phyloP scores from a whole-genome alignment of 164 flowering plant genomes.

The Chimonanthus praecox region DNA sequence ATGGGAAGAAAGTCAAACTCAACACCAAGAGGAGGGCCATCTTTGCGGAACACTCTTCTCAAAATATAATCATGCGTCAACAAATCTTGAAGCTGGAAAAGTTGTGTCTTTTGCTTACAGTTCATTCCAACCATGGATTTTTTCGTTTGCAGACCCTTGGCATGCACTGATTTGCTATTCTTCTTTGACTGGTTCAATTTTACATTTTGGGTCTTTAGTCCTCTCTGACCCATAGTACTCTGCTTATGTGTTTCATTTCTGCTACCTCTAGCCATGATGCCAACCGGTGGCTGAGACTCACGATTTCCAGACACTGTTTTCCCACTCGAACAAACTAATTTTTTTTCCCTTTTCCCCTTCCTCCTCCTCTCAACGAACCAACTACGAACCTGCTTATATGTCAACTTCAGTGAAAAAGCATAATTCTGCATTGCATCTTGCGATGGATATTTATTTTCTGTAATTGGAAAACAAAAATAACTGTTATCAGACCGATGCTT shows the following conservation, averaged over 20 bases:
- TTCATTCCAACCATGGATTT: slow-evolving; percentile 6
- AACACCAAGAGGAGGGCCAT: slow-evolving; percentile 81
- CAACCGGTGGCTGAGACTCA: neutral
- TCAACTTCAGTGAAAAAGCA: slow-evolving; percentile 42
- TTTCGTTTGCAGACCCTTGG: neutral
- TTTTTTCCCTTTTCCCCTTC: slow-evolving; percentile 35
- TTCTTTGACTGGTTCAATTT: slow-evolving; percentile 1
- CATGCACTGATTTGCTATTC: neutral
- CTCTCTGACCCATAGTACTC: slow-evolving; percentile 4
- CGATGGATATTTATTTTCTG: slow-evolving; percentile 51
- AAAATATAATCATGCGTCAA: slow-evolving; percentile 48
- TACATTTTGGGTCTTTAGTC: slow-evolving; percentile 4
- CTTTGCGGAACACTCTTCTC: slow-evolving; percentile 66
- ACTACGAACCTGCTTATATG: slow-evolving; percentile 49
- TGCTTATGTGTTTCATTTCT: slow-evolving; percentile 10
- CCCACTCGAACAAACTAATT: slow-evolving; percentile 8
- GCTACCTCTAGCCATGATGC: slow-evolving; percentile 2
- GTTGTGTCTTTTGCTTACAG: slow-evolving; percentile 16
- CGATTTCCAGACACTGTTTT: slow-evolving; percentile 9
- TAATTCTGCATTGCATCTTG: slow-evolving; percentile 34
- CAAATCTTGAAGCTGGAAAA: slow-evolving; percentile 38
- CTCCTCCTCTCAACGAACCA: slow-evolving; percentile 65
- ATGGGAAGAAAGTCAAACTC: slow-evolving; percentile 67
- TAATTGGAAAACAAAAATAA: neutral
- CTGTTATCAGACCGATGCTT: neutral